Evolutionary conservation across 2,329 filamentous ascomycete genomes (phyloP).

Genomic region (Arthrobotrys musiformis): DNA sequence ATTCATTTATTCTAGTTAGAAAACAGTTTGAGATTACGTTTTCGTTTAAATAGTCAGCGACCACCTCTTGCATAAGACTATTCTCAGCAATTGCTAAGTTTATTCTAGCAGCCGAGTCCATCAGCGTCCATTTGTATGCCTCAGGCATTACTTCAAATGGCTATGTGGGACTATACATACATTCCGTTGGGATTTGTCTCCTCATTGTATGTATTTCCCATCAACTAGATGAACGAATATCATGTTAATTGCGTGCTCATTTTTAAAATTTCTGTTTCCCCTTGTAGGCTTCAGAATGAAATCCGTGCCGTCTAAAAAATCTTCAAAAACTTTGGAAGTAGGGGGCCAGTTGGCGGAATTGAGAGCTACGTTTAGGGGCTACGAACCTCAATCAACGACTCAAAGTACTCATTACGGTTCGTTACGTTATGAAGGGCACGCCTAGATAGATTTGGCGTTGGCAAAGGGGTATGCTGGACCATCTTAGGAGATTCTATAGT

Average conservation of each 20-base stretch:
- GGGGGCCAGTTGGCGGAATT: too few relatives aligned
- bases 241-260: too few relatives aligned
- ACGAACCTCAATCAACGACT: constrained; percentile 28
- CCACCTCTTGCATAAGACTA: constrained; percentile 29
- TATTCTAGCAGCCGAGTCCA: constrained; percentile 21
- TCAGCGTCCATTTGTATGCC: background rate
- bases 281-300: too few relatives aligned
- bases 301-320: too few relatives aligned
- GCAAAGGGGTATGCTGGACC: background rate
- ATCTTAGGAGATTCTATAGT: background rate
- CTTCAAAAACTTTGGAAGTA: too few relatives aligned
- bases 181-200: constrained; percentile 54
- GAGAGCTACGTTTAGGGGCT: too few relatives aligned
- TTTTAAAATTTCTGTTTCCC: too few relatives aligned
- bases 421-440: constrained; percentile 6
- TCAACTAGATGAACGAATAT: background rate
- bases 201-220: constrained; percentile 52
- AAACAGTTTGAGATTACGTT: constrained; percentile 23
- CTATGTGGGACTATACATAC: background rate
- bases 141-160: background rate
- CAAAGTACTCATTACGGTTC: constrained; percentile 16
- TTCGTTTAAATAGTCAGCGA: constrained; percentile 50
- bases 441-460: background rate
- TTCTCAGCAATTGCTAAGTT: constrained; percentile 56
- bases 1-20: background rate